Evolutionary conservation across 352 stramenopile species (phyloP), one percentile per base, ranked within the genome.

Genomic region (Globisporangium okanoganense): DNA sequence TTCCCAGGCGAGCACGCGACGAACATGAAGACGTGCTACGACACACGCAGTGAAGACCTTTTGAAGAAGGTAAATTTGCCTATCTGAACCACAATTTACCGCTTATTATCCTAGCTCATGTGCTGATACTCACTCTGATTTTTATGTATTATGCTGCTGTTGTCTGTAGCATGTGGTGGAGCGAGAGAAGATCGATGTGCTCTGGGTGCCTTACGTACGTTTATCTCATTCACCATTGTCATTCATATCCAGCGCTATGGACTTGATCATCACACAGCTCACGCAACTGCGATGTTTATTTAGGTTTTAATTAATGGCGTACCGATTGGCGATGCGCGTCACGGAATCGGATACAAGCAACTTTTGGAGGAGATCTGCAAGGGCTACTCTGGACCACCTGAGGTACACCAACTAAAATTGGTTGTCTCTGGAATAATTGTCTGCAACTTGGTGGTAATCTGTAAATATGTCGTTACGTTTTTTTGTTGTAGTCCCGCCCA

Each of bases 161-260:
- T 59, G n/a, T 59, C 16, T 36, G n/a, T 47, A 87, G 68, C 75
- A 90, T 66, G 70, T 92, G 14, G 71, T 50, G 0, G 69, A 82
- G 56, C 76, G 75, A 22, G 61, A 76, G 25, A 72, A 76, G 29
- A 56, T 91, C 12, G 70, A 83, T 56, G 61, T 79, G 49, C 69
- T 69, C 8, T 94, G 85, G 85, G 74, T 90, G 38, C 85, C 85
- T 38, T 90, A 81, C 24, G 85, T 90, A 82, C 53, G 77, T 70
- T 7, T 8, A 22, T 22, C 5, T 45, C 18, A 22, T 22, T 45
- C 12, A 36, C 9, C 22, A 12, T 56, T n/a, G 16, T 33, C 29
- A 33, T 33, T 33, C 3, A 33, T 6, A 6, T 6, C 29, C 29
- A 33, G 29, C 29, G 29, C 29, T 33, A 7, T 33, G 8, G 40